A percentile compares a stretch with the other conserved stretches of the same genome.
Conservation (phyloP, 2,329 filamentous ascomycete species). For the Beauveria pseudobassiana region DNA sequence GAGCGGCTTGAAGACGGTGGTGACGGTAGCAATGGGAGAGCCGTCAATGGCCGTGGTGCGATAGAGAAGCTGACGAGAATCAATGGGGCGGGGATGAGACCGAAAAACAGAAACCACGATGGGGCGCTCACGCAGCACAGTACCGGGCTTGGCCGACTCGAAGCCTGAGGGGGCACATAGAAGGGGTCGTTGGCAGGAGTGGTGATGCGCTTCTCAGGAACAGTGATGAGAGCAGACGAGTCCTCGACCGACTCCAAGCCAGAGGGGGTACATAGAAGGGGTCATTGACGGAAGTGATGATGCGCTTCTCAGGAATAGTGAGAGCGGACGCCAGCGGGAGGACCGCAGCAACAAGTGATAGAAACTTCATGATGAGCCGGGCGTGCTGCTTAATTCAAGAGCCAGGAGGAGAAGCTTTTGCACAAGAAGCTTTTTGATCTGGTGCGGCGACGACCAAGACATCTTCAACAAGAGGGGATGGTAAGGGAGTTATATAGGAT, state of each 20-base stretch:
- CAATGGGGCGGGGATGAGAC: conserved; percentile 1
- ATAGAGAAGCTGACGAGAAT: conserved; percentile 10
- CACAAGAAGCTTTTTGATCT: too few relatives aligned
- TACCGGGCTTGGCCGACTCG: conserved; percentile 4
- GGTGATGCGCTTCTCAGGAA: conserved; percentile 3
- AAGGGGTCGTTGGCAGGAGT: conserved; percentile 10
- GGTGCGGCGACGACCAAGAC: background rate
- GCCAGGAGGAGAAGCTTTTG: background rate
- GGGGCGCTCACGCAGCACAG: conserved; percentile 5
- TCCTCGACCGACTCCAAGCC: background rate
- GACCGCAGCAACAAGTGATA: background rate
- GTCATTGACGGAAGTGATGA: conserved; percentile 3
- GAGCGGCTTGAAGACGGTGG: conserved; percentile 11
- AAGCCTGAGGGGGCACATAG: conserved; percentile 10
- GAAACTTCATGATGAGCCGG: conserved; percentile 5
- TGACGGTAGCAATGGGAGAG: conserved; percentile 11
- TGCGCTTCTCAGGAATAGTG: conserved; percentile 1
- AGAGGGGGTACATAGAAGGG: conserved; percentile 6
- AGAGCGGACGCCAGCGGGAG: conserved; percentile 2
- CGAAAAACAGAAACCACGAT: conserved; percentile 8
- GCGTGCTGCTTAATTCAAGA: background rate
- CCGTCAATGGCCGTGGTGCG: conserved; percentile 12
- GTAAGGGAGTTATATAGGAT: background rate
- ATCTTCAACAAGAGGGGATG: background rate
- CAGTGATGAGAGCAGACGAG: background rate